These are phyloP conservation scores for Coccomyxa sp. DNA, from an alignment of 139 green algal species.

Conservation along the genomic window DNA sequence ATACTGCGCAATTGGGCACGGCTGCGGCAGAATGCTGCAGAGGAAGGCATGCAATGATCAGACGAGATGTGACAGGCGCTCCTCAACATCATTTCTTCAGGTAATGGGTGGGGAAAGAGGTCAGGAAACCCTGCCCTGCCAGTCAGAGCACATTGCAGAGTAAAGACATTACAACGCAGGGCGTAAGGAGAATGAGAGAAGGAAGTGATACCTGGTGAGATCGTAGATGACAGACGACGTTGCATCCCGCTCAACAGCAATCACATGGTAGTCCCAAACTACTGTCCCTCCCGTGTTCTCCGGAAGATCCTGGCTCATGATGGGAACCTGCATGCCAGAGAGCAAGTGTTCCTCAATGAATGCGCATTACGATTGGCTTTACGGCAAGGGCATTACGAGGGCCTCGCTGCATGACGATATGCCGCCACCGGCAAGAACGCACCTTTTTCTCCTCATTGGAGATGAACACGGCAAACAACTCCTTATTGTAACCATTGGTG, in stretches of 20 bases:
- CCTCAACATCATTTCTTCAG: too few relatives aligned
- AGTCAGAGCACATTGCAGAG: too few relatives aligned
- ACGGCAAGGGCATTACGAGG: neutral
- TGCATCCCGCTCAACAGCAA: conserved; percentile 7
- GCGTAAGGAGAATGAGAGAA: too few relatives aligned
- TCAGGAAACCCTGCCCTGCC: too few relatives aligned
- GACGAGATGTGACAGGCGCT: too few relatives aligned
- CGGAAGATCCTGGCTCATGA: conserved; percentile 9
- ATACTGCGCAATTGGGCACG: too few relatives aligned
- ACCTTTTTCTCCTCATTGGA: conserved; percentile 23
- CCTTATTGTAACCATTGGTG: neutral
- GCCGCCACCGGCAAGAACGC: neutral
- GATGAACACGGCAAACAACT: conserved; percentile 25
- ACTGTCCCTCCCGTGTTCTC: conserved; percentile 6
- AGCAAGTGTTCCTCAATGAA: neutral
- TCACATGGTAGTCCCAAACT: conserved; percentile 32
- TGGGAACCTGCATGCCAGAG: conserved; percentile 8
- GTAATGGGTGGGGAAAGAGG: too few relatives aligned
- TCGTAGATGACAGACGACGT: conserved; percentile 3
- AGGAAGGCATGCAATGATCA: too few relatives aligned
- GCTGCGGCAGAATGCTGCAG: too few relatives aligned
- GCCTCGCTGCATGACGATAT: neutral
- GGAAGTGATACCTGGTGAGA: conserved; percentile 10
- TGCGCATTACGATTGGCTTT: neutral
- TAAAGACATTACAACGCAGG: too few relatives aligned